Evolutionary conservation across 352 stramenopile species (phyloP), one percentile per base, ranked within the genome.

Genomic region (Globisporangium echinulatum): DNA sequence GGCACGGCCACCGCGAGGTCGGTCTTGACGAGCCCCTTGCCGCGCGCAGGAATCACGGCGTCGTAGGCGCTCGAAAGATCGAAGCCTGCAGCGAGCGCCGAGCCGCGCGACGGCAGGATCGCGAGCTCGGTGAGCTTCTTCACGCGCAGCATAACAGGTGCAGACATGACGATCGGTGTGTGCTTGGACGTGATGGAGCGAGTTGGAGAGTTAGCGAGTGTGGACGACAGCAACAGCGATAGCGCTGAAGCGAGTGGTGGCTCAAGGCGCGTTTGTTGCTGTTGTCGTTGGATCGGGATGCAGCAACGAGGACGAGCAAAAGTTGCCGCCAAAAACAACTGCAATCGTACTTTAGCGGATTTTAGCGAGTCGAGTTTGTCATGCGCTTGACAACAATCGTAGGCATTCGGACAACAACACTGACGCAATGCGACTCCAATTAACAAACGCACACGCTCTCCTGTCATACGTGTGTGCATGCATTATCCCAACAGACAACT

Each of bases 21-120:
- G n/a, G 97, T 99, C 72, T 98, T 97, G 61, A 99, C 87, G 47
- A 99, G 77, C 3, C 73, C 95, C 64, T 98, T 97, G 65, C 91
- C 92, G 9, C 82, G 74, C 14, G 96, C 89, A 8, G 90, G 88
- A 51, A 99, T 90, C 4, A 96, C 79, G 11, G 74, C 86, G 56
- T 96, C 80, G 64, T 96, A 87, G 44, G 91, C 81, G 63, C 75
- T 88, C 15, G 88, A 80, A 47, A 97, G 75, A 61, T 97, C 88
- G 52, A 93, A 79, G 38, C 88, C 88, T 2, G 88, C 88, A 1
- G 88, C 79, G 19, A 93, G 69, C 37, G 70, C 69, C 10, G 86
- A 96, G 53, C 88, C 88, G 46, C 83, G 77, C 38, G 76, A 70
- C 11, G 88, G 88, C 49, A 95, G 66, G 44, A 91, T 89, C n/a